phyloP scores from a whole-genome alignment of 441 rosid genomes.

The Arabidopsis hybrid region DNA sequence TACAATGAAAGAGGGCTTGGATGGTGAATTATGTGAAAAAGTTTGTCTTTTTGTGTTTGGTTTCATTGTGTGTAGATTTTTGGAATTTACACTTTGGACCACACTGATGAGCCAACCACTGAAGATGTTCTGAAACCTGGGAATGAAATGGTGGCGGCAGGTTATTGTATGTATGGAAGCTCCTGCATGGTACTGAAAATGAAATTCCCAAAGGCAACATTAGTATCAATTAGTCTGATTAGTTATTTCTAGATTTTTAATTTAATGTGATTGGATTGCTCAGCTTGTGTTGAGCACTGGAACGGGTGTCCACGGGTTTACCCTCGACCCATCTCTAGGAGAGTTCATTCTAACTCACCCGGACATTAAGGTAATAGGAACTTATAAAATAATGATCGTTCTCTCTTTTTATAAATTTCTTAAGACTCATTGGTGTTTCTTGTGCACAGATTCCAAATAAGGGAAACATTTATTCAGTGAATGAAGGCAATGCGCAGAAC shows the following conservation, averaged over 20 bases:
- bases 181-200: conserved; percentile 81
- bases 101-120: conserved; percentile 72
- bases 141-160: conserved; percentile 89
- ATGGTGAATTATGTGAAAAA: conserved; percentile 10
- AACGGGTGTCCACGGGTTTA: conserved; percentile 90
- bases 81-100: conserved; percentile 85
- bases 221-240: background rate
- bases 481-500: conserved; percentile 96
- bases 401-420: conserved; percentile 24
- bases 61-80: conserved; percentile 68
- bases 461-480: conserved; percentile 95
- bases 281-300: conserved; percentile 97
- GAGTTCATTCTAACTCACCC: conserved; percentile 98
- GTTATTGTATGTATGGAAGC: conserved; percentile 99
- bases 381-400: background rate
- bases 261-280: conserved; percentile 28
- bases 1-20: background rate
- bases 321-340: conserved; percentile 96
- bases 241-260: background rate
- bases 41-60: conserved; percentile 37
- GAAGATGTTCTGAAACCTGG: conserved; percentile 93
- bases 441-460: conserved; percentile 79
- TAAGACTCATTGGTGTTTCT: conserved; percentile 12
- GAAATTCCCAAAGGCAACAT: background rate
- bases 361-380: conserved; percentile 68